Base-by-base conservation (phyloP, 1,284 basidiomycete species). In the Lignosus rhinocerotis region DNA sequence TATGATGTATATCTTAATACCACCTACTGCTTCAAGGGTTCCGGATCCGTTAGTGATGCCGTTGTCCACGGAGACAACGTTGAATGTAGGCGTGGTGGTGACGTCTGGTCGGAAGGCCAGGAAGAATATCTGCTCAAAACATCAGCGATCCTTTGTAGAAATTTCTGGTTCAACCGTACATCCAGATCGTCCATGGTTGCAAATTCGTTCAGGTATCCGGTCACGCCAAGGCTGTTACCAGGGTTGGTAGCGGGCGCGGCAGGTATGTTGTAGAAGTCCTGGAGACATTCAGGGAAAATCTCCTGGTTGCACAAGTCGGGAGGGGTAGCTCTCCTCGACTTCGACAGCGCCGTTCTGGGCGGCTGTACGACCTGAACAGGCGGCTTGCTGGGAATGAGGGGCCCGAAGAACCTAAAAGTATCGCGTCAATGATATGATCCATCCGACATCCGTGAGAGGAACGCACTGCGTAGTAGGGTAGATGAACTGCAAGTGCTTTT, bases 251-350 rank as follows among this genome's bases (percentile, higher is more conserved):
- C 66, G 1, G 80, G 80, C 0, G 76, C 74, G 56, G 85, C 83
- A 4, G 66, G 65, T 5, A 74, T 73, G 11, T 80, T 81, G 67
- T 87, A 88, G 38, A 86, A 61, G 6, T 74, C 74, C 53, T 78
- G 71, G 51, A 88, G 69, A 65, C 84, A 87, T 1, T 78, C 67
- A 8, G 84, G 83, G 0, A 83, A 85, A 44, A 85, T 78, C 8
- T 25, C 36, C n/a, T 39, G 25, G 12, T 56, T 45, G 51, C 64
- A 66, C n/a, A 51, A 50, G 21, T 61, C 33, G 38, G 63, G 25
- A 33, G 48, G 16, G 10, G 65, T 63, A 8, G 42, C 62, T 21
- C 50, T 47, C 41, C 33, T 51, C 11, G 45, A 44, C 48, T 51
- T 30, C 6, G 43, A 34, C 6, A 19, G 17, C 14, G n/a, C n/a